Conservation (phyloP, 352 stramenopile species). For the Phytopythium helicoides region DNA sequence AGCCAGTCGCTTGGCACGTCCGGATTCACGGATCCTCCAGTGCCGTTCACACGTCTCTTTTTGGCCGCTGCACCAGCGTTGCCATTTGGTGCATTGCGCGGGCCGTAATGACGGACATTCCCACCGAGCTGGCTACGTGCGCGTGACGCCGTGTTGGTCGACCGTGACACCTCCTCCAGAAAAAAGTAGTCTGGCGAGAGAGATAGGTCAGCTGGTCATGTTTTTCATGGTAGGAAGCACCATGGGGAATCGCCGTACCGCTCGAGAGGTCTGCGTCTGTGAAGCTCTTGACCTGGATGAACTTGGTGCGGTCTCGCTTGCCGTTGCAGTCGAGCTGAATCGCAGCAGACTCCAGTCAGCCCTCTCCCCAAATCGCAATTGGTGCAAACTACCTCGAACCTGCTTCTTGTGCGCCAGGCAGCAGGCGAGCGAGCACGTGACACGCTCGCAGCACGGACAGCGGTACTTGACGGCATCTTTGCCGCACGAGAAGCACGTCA, state of each 20-base stretch:
- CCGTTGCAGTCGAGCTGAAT: conserved; percentile 74
- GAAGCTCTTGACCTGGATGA: conserved; percentile 65
- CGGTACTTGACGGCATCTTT: conserved; percentile 74
- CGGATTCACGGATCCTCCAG: conserved; percentile 36
- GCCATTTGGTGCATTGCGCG: conserved; percentile 20
- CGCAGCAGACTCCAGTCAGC: not conserved
- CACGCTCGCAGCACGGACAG: conserved; percentile 78
- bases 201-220: not conserved
- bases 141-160: conserved; percentile 41
- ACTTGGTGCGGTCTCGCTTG: conserved; percentile 85
- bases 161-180: conserved; percentile 65
- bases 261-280: conserved; percentile 76
- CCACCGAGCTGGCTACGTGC: conserved; percentile 40
- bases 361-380: not conserved
- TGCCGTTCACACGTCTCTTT: conserved; percentile 19
- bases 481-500: conserved; percentile 47
- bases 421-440: conserved; percentile 80
- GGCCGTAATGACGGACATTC: conserved; percentile 25
- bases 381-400: conserved; percentile 18
- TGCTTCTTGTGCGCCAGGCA: conserved; percentile 81
- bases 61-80: conserved; percentile 11
- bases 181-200: conserved; percentile 64
- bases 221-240: not conserved
- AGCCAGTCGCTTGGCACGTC: conserved; percentile 72
- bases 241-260: conserved; percentile 19